phyloP scores from a whole-genome alignment of 2,329 filamentous ascomycete species.

The Phaeosphaeriaceae sp. region DNA sequence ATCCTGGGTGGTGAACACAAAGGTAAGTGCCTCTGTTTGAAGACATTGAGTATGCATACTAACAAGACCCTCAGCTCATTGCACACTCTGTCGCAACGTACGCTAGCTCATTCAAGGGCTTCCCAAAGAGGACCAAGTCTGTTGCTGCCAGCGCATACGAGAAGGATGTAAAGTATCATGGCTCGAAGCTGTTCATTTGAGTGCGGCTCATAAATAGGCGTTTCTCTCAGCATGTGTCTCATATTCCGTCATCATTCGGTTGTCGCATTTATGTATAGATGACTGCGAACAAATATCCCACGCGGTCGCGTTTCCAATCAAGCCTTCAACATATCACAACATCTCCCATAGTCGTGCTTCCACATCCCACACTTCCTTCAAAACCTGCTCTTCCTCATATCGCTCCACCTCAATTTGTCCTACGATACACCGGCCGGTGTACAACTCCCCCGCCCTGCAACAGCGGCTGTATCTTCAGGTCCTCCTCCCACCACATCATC shows the following conservation, averaged over 20 bases:
- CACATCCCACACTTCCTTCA: background rate
- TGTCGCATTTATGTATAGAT: background rate
- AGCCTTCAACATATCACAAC: too few species aligned
- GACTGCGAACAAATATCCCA: background rate
- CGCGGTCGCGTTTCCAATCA: background rate
- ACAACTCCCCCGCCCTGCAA: background rate
- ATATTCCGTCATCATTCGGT: background rate
- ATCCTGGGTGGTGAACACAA: constrained; percentile 49
- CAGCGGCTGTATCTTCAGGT: background rate
- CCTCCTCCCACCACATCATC: background rate
- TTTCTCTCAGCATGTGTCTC: background rate
- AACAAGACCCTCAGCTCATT: constrained; percentile 35
- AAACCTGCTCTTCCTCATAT: background rate
- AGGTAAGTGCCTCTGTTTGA: constrained; percentile 23
- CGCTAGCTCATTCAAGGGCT: constrained; percentile 43
- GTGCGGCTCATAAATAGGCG: background rate
- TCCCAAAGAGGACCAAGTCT: constrained; percentile 37
- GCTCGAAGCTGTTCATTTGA: constrained; percentile 42
- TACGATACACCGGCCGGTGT: background rate
- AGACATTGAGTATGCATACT: background rate
- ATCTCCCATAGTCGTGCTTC: background rate
- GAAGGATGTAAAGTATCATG: constrained; percentile 39
- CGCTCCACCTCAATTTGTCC: background rate
- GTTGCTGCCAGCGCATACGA: constrained; percentile 27
- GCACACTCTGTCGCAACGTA: constrained; percentile 48